Conservation (phyloP, 2,329 filamentous ascomycete species). For the Botryotinia convoluta region DNA sequence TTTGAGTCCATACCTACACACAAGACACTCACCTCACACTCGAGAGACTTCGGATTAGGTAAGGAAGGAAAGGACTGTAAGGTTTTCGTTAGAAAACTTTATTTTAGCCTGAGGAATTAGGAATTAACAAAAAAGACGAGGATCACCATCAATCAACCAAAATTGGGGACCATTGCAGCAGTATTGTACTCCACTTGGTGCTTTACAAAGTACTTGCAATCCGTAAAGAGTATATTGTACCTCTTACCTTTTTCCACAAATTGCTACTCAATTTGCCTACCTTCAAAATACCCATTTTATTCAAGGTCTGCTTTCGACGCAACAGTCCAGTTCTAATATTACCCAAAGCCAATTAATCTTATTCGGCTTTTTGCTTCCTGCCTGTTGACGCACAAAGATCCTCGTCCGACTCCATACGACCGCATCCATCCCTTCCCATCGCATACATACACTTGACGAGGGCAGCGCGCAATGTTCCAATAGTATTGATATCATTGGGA, state of each 20-base stretch:
- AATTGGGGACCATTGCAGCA: background rate
- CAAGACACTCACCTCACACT: background rate
- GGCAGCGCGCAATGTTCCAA: conserved; percentile 10
- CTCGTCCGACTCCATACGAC: conserved; percentile 3
- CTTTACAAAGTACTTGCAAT: conserved; percentile 10
- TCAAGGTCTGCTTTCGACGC: background rate
- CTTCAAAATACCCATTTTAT: background rate
- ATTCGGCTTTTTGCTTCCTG: background rate
- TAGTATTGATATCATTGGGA: background rate
- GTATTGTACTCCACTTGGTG: conserved; percentile 11
- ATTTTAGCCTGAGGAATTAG: conserved; percentile 10
- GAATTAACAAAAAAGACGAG: background rate
- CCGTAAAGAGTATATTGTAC: background rate
- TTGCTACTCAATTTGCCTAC: background rate
- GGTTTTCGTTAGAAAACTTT: background rate
- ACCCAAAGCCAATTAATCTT: conserved; percentile 4
- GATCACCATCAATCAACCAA: conserved; percentile 5
- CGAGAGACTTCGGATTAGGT: background rate
- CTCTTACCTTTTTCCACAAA: background rate
- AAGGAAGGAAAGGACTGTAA: background rate
- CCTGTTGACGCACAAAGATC: conserved; percentile 14
- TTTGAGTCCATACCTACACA: background rate
- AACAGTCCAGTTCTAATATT: background rate
- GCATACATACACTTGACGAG: background rate
- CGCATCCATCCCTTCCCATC: background rate